Base-by-base conservation (phyloP, 1,284 basidiomycete genomes). In the Cryptococcus maquisensis region DNA sequence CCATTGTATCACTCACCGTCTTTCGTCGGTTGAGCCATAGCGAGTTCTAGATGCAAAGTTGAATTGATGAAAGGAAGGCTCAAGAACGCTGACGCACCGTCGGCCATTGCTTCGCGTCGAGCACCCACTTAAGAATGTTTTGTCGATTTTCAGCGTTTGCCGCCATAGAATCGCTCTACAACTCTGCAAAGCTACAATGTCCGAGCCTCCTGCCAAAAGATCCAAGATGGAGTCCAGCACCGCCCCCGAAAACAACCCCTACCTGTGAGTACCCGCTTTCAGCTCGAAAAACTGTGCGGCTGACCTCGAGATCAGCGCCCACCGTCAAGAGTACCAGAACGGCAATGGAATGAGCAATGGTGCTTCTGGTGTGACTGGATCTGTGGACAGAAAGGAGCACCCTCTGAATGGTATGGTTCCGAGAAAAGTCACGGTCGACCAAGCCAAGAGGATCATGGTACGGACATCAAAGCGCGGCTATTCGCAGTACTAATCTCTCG, bases 331-430 rank as follows among this genome's bases (percentile, higher is more conserved):
- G 23, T 23, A 28, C 51, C 23, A 57, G 38, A 58, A 52, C 47
- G 54, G 60, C 26, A 52, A 54, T 39, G 52, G 54, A 15, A 59
- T 51, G 28, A 59, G 56, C 20, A 42, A 51, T 9, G 61, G 62
- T 38, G 60, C 55, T 12, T 18, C 23, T 23, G 47, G 47, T 26
- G 47, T 47, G 21, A 41, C 37, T 40, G 49, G 39, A 18, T 38
- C 54, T 8, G 44, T 23, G 40, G 55, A 49, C 12, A 54, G 44
- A 23, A 57, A 36, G 21, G 60, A 54, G 47, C 73, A 80, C 57
- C 88, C 89, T 7, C 76, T 95, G 7, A 83, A 82, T 66, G 91
- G 90, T 15, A 86, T 92, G 63, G 74, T 90, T 37, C 86, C 89
- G 1, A 80, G 91, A 55, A 84, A 82, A 62, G 87, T 93, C n/a